phyloP scores from a whole-genome alignment of 768 basidiomycete genomes.

The Rhizopogon vesiculosus region DNA sequence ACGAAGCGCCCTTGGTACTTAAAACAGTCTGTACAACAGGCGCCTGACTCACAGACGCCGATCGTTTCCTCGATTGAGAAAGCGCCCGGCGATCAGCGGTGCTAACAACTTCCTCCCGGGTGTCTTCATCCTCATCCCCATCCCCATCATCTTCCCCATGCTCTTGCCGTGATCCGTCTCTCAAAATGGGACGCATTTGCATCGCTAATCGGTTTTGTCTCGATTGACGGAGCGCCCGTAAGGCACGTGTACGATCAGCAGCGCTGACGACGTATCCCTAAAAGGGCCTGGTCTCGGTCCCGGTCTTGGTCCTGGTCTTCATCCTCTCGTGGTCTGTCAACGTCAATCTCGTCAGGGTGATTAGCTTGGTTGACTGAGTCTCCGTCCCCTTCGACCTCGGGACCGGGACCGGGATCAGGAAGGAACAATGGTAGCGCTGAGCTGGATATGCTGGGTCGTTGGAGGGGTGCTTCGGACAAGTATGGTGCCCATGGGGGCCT shows the following conservation, averaged over 20 bases:
- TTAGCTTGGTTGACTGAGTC: not conserved
- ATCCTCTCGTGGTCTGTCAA: too few species aligned
- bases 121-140: not conserved
- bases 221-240: not conserved
- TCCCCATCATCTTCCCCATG: too few species aligned
- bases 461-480: constrained; percentile 27
- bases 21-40: constrained; percentile 37
- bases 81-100: not conserved
- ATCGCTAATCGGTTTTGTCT: not conserved
- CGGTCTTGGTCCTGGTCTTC: too few species aligned
- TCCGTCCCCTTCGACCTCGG: constrained; percentile 11
- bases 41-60: constrained; percentile 11
- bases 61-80: not conserved
- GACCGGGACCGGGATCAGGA: constrained; percentile 22
- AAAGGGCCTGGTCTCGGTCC: not conserved
- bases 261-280: not conserved
- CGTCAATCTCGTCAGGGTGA: not conserved
- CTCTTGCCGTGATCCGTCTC: constrained; percentile 20
- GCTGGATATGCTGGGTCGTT: constrained; percentile 5
- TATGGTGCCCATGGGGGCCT: constrained; percentile 73
- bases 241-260: not conserved
- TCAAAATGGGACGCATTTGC: constrained; percentile 34
- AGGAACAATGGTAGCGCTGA: constrained; percentile 20
- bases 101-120: not conserved
- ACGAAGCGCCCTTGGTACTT: constrained; percentile 47